phyloP scores from a whole-genome alignment of 805 yeast species.

The Saccharomycopsis oosterbeekiorum region DNA sequence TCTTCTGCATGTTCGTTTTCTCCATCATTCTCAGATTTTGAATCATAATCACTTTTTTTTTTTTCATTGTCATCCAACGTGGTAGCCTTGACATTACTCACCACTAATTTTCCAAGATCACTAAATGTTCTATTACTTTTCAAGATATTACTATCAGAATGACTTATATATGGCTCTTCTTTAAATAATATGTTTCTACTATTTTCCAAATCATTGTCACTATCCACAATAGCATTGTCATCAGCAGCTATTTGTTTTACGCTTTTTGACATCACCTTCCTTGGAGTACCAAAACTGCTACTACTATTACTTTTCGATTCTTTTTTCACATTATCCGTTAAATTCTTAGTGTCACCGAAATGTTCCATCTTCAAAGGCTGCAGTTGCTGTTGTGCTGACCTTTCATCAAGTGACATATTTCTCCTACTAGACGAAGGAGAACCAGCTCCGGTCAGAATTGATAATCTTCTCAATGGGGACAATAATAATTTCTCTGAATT shows the following conservation, averaged over 20 bases:
- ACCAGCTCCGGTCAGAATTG: background rate
- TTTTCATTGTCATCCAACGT: conserved; percentile 8
- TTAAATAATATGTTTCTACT: background rate
- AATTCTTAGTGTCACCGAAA: background rate
- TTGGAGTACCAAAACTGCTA: background rate
- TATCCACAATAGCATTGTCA: background rate
- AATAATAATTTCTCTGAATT: background rate
- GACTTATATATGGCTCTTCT: background rate
- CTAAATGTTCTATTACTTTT: background rate
- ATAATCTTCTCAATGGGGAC: background rate
- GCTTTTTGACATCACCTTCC: background rate
- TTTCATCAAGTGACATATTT: background rate
- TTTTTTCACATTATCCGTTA: background rate
- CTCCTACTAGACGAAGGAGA: background rate
- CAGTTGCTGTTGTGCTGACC: background rate
- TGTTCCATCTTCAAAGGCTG: background rate
- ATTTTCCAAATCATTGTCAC: background rate
- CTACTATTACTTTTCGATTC: background rate
- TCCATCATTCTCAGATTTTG: background rate
- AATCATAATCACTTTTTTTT: background rate
- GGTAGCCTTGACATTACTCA: background rate
- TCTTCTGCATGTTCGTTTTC: background rate
- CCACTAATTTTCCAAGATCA: background rate
- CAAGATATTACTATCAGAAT: background rate
- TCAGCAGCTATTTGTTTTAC: background rate